phyloP scores from a whole-genome alignment of 1,284 basidiomycete species.

The Fistulina hepatica region DNA sequence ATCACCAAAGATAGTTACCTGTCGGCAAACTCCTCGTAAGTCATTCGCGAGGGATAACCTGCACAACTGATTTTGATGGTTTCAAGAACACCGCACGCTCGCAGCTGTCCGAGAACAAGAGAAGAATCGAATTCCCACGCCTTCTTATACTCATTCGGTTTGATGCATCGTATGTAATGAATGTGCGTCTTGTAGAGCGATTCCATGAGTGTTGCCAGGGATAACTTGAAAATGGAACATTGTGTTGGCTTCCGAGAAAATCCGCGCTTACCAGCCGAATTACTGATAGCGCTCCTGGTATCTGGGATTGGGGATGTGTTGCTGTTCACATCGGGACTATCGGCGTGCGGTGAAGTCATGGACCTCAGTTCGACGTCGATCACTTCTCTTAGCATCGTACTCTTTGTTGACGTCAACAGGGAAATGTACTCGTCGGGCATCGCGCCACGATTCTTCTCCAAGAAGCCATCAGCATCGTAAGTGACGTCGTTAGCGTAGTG shows the following conservation, averaged over 20 bases:
- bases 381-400: constrained; percentile 89
- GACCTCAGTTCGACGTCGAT: constrained; percentile 48
- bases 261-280: constrained; percentile 29
- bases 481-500: constrained; percentile 98
- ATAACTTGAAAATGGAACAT: constrained; percentile 97
- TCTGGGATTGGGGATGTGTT: too few species aligned
- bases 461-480: constrained; percentile 95
- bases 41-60: constrained; percentile 98
- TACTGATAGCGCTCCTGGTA: constrained; percentile 2
- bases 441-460: constrained; percentile 98
- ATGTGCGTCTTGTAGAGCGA: constrained; percentile 96
- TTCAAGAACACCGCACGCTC: constrained; percentile 98
- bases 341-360: neutral
- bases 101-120: constrained; percentile 89
- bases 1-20: constrained; percentile 42
- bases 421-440: constrained; percentile 97
- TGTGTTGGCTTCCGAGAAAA: constrained; percentile 85
- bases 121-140: constrained; percentile 97
- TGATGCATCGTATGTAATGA: constrained; percentile 99
- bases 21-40: constrained; percentile 96
- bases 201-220: constrained; percentile 90
- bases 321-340: too few species aligned
- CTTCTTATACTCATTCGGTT: constrained; percentile 93
- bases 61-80: constrained; percentile 99
- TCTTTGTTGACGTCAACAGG: constrained; percentile 80